Percentiles rank a stretch among this genome's conserved stretches.
Conservation (phyloP, 805 yeast species). For the Myxozyma neotropica region DNA sequence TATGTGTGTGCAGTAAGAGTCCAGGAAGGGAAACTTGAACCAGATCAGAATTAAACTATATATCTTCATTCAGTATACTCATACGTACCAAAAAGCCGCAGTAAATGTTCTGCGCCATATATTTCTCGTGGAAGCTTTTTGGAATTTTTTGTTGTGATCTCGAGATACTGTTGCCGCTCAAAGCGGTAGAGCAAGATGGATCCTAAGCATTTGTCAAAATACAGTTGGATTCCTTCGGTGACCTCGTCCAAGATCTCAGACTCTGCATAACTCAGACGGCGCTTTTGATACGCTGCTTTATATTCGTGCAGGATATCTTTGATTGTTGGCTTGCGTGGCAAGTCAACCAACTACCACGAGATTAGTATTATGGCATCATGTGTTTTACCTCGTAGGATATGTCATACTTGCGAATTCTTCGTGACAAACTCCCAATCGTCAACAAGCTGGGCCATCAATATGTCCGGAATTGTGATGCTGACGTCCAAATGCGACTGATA, state of each 20-base stretch:
- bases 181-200: conserved; percentile 69
- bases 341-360: conserved; percentile 48
- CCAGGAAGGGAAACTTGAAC: conserved; percentile 74
- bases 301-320: conserved; percentile 59
- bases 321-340: conserved; percentile 65
- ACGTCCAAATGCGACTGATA: conserved; percentile 51
- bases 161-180: conserved; percentile 73
- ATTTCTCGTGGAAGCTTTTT: conserved; percentile 49
- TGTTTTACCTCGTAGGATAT: not conserved
- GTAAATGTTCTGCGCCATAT: conserved; percentile 81
- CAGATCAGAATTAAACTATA: not conserved
- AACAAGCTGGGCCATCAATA: conserved; percentile 69
- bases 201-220: conserved; percentile 75
- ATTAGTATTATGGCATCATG: not conserved
- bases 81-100: conserved; percentile 58
- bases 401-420: conserved; percentile 59
- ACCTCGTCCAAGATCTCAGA: conserved; percentile 66
- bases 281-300: conserved; percentile 39
- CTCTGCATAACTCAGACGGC: conserved; percentile 43
- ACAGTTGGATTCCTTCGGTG: conserved; percentile 65
- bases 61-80: not conserved
- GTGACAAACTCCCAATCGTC: conserved; percentile 95
- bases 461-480: conserved; percentile 60
- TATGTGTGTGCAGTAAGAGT: conserved; percentile 70
- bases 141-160: conserved; percentile 47